Evolutionary conservation across 495 filamentous ascomycete genomes (phyloP), one percentile per base, ranked within the genome.

Genomic region (Xylaria longipes): DNA sequence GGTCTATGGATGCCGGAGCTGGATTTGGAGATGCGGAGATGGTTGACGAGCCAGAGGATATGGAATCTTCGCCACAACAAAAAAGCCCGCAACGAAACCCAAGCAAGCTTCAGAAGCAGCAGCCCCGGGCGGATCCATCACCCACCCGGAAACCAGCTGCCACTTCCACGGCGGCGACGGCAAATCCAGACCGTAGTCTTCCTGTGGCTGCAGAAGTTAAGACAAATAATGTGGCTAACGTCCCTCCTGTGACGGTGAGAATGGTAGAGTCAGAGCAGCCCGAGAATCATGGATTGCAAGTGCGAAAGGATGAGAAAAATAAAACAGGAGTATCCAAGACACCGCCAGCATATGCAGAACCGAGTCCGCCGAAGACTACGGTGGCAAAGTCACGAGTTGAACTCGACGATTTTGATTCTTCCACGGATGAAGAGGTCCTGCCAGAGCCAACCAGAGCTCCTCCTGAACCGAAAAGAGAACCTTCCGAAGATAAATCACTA

Each of bases 61-160:
- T 63, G 61, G 68, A 58, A 65, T 74, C 37, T 35, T 69, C 31
- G 80, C 78, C 29, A 77, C 81, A 33, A 78, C 81, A 33, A 81
- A 79, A 69, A 61, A 73, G 78, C 37, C 82, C 84, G 46, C 88
- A 91, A 74, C 85, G 90, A 71, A 86, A 90, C 57, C 79, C 86
- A 8, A 89, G 90, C 80, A 96, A 95, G 78, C 83, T 95, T 69
- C 93, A 95, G 77, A 96, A 95, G 77, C 87, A 82, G 35, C 79
- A 88, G 72, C 85, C 87, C 3, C 85, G 87, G 12, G 74, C 80
- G 14, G 87, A 88, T 7, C 79, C 85, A 8, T 89, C 88, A 46
- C 83, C 88, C n/a, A 85, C 80, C 27, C 80, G 82, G 52, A 87
- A 84, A 66, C 70, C 83, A 48, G 71, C 70, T 43, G 58, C 65